phyloP scores from a whole-genome alignment of 2,329 filamentous ascomycete genomes.

The Elsinoe perseae region DNA sequence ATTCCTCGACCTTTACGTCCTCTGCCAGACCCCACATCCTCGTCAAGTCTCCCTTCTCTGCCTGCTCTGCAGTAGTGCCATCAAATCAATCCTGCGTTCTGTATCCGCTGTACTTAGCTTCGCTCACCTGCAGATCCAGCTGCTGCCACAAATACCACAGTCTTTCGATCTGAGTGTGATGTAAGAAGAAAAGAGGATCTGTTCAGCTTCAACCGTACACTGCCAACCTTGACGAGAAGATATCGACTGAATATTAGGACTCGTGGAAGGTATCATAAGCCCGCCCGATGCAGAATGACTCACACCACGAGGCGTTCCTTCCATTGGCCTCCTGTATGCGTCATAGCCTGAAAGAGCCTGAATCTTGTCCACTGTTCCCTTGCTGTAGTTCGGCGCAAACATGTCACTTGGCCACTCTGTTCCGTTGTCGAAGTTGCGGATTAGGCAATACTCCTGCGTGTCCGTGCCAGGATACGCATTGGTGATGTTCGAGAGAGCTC shows the following conservation, averaged over 20 bases:
- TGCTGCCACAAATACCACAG: constrained; percentile 21
- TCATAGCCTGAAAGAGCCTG: neutral
- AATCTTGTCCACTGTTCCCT: neutral
- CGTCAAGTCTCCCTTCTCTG: neutral
- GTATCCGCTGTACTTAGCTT: constrained; percentile 17
- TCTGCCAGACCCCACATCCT: neutral
- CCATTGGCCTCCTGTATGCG: neutral
- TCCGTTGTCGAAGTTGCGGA: constrained; percentile 20
- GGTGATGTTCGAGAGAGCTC: constrained; percentile 22
- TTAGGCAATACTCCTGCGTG: constrained; percentile 22
- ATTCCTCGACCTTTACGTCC: neutral
- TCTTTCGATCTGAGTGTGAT: constrained; percentile 19
- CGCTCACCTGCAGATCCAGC: constrained; percentile 15
- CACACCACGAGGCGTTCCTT: neutral
- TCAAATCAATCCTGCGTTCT: neutral
- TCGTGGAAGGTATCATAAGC: neutral
- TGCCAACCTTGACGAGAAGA: neutral
- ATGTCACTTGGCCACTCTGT: neutral
- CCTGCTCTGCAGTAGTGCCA: neutral
- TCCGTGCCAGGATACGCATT: constrained; percentile 19
- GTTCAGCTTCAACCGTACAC: neutral
- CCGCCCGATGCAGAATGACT: neutral
- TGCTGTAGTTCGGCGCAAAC: neutral
- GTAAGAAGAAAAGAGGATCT: constrained; percentile 19
- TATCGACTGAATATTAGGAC: neutral